These are phyloP conservation scores for Aureobasidium uvarum DNA, from an alignment of 2,329 filamentous ascomycete species.

Conservation along the genomic window DNA sequence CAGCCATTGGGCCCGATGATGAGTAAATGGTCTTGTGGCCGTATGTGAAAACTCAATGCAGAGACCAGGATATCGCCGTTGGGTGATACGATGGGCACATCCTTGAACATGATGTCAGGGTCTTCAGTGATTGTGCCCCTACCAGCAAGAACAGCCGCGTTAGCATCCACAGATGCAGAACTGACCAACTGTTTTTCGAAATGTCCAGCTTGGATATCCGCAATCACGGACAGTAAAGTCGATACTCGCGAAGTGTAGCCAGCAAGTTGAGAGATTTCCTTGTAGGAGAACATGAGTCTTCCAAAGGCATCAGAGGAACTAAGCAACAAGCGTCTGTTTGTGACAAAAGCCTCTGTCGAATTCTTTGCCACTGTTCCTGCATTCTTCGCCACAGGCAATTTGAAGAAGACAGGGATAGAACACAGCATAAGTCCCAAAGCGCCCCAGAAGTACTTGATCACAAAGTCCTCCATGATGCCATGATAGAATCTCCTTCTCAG, in stretches of 20 bases:
- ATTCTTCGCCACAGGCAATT: slow-evolving; percentile 70
- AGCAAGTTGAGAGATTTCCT: slow-evolving; percentile 92
- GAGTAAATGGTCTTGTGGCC: slow-evolving; percentile 82
- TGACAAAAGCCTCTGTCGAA: slow-evolving; percentile 68
- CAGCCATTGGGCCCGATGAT: slow-evolving; percentile 97
- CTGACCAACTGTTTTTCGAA: slow-evolving; percentile 98
- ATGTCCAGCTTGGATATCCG: slow-evolving; percentile 82
- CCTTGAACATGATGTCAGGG: slow-evolving; percentile 75
- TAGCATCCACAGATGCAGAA: slow-evolving; percentile 75
- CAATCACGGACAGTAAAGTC: slow-evolving; percentile 86
- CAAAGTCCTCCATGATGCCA: slow-evolving; percentile 99
- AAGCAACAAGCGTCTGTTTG: slow-evolving; percentile 86
- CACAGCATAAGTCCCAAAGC: slow-evolving; percentile 87
- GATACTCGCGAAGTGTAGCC: slow-evolving; percentile 93
- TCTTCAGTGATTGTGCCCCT: slow-evolving; percentile 81
- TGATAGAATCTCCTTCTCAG: slow-evolving; percentile 88
- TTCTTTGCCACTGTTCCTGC: slow-evolving; percentile 38
- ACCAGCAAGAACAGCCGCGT: slow-evolving; percentile 77
- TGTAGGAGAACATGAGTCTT: slow-evolving; percentile 95
- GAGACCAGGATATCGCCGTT: slow-evolving; percentile 91
- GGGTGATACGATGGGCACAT: slow-evolving; percentile 94
- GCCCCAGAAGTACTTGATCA: slow-evolving; percentile 99
- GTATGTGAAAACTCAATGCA: slow-evolving; percentile 81
- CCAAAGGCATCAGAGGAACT: slow-evolving; percentile 95
- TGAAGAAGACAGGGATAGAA: slow-evolving; percentile 94